These are phyloP conservation scores for Mortierella sp. DNA, from an alignment of 371 early-diverging fungal species.

Conservation along the genomic window DNA sequence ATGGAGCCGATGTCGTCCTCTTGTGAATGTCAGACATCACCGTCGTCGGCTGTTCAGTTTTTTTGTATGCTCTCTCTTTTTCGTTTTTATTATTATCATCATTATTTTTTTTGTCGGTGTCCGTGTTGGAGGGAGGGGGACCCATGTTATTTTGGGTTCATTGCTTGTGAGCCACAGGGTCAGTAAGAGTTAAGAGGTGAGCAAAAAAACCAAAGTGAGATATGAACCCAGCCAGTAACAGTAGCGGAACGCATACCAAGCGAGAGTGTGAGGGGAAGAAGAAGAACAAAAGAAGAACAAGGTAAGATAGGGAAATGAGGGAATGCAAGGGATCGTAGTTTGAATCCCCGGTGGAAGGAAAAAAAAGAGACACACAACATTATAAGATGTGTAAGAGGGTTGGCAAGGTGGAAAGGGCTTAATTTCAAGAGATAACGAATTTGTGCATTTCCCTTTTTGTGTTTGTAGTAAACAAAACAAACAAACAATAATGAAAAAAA, in stretches of 20 bases:
- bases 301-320: neutral
- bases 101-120: constrained; percentile 4
- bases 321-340: constrained; percentile 1
- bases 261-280: too few relatives aligned
- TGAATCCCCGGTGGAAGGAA: neutral
- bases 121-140: constrained; percentile 4
- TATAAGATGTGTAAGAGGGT: neutral
- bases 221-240: neutral
- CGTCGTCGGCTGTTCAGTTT: neutral
- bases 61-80: neutral
- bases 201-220: neutral
- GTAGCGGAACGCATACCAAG: too few relatives aligned
- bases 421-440: neutral
- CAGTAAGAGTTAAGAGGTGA: neutral
- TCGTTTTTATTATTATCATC: neutral
- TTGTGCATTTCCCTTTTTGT: neutral
- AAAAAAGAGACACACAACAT: neutral
- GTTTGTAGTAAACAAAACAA: neutral
- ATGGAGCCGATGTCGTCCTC: neutral
- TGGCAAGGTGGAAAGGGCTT: neutral
- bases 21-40: neutral
- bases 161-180: neutral
- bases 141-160: constrained; percentile 2
- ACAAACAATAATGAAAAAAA: neutral
- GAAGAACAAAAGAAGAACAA: neutral